Conservation (phyloP, 2,329 filamentous ascomycete species). For the Rhinocladiella mackenziei region DNA sequence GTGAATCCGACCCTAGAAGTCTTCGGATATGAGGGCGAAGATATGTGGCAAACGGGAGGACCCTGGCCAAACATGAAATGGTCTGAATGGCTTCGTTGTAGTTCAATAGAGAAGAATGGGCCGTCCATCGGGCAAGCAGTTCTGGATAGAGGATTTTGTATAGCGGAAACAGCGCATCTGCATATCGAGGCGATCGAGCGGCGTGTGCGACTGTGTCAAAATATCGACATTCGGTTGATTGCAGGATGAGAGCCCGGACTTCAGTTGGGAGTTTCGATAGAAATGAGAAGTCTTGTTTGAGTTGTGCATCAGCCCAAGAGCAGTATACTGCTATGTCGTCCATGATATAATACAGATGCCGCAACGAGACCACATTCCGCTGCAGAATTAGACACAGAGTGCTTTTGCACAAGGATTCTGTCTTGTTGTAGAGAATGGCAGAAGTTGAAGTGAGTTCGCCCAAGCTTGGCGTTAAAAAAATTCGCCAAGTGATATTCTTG, state of each 20-base stretch:
- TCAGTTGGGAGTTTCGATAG: constrained; percentile 64
- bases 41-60: constrained; percentile 26
- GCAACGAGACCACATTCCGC: background rate
- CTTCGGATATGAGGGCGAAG: constrained; percentile 18
- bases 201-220: constrained; percentile 67
- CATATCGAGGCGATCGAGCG: constrained; percentile 65
- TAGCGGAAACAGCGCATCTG: constrained; percentile 68
- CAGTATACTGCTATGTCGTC: constrained; percentile 32
- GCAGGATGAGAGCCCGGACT: constrained; percentile 63
- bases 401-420: no score
- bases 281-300: constrained; percentile 50
- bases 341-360: constrained; percentile 12
- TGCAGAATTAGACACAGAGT: constrained; percentile 1
- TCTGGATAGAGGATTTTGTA: constrained; percentile 76
- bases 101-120: constrained; percentile 34
- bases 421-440: no score
- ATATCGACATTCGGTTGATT: constrained; percentile 61
- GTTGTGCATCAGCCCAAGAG: constrained; percentile 34
- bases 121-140: constrained; percentile 71
- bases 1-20: constrained; percentile 8
- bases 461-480: no score
- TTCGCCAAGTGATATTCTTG: no score
- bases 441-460: no score
- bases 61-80: constrained; percentile 33
- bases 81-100: constrained; percentile 30